phyloP scores from a whole-genome alignment of 495 filamentous ascomycete species.

The Penicillium crystallinum region DNA sequence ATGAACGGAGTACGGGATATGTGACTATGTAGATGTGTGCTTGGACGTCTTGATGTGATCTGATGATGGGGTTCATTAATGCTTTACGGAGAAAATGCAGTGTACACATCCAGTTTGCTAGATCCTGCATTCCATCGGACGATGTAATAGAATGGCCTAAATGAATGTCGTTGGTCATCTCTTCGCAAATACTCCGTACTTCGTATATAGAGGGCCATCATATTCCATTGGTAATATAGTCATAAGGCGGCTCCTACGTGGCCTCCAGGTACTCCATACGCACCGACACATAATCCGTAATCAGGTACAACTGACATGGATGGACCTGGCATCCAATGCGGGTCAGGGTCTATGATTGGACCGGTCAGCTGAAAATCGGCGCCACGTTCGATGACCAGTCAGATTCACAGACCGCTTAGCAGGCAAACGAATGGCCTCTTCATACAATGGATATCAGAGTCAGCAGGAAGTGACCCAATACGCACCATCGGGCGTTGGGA shows the following conservation, averaged over 20 bases:
- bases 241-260: slow-evolving; percentile 14
- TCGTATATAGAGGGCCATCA: not conserved
- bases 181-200: too few relatives aligned
- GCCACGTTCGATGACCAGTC: slow-evolving; percentile 1
- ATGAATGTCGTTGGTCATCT: too few relatives aligned
- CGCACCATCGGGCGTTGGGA: too few relatives aligned
- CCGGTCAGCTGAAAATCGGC: not conserved
- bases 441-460: not conserved
- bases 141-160: too few relatives aligned
- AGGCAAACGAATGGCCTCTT: slow-evolving; percentile 14
- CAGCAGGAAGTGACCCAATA: too few relatives aligned
- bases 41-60: not conserved
- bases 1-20: not conserved
- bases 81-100: not conserved
- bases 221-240: not conserved
- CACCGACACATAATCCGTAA: slow-evolving; percentile 5
- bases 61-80: not conserved
- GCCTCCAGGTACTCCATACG: slow-evolving; percentile 19
- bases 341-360: slow-evolving; percentile 7
- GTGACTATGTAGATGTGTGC: not conserved
- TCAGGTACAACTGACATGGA: slow-evolving; percentile 19
- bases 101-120: not conserved
- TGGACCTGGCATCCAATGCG: slow-evolving; percentile 15
- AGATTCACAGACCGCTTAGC: slow-evolving; percentile 20
- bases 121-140: not conserved